Evolutionary conservation across 768 basidiomycete genomes (phyloP), one percentile per base, ranked within the genome.

Genomic region (Sarcodon sp.): DNA sequence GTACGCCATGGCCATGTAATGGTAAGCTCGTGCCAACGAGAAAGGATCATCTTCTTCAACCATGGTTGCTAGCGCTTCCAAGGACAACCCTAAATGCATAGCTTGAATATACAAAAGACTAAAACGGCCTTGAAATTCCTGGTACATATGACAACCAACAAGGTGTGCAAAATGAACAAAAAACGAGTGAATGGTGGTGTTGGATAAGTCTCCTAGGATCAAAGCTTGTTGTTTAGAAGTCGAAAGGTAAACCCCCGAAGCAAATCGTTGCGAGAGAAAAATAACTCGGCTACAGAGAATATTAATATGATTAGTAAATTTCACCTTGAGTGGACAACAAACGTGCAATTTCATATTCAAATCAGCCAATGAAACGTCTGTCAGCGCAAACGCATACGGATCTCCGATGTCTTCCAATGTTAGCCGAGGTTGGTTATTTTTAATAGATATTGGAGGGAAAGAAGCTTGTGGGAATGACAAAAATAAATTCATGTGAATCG

Each of bases 101-200:
- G 39, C 27, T 27, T 41, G 16, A 15, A 41, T 16, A 9, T 41
- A 27, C 39, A 13, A 16, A 7, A 41, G 39, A 13, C 27, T 41
- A 27, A 16, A 7, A 41, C 27, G 16, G 6, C 16, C 15, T 15
- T 8, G 15, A 27, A 16, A 53, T 16, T 53, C 35, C 41, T 52
- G 54, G 56, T 57, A 58, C 9, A 58, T 39, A 7, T 53, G 47
- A 45, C 55, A 55, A 2, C 59, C 59, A 27, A 56, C 48, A 12
- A 58, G 49, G 33, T 57, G 58, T 6, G 59, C 55, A n/a, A 55
- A 15, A 43, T 55, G 53, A 9, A 59, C 48, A 45, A 59, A 48
- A 4, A 54, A 50, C 2, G 56, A 56, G 38, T 59, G 58, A 7
- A 59, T 52, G 7, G 50, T 47, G 7, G 43, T 33, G 10, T 58